Base-by-base conservation (phyloP, 2,329 filamentous ascomycete species). In the Diaporthe citri region DNA sequence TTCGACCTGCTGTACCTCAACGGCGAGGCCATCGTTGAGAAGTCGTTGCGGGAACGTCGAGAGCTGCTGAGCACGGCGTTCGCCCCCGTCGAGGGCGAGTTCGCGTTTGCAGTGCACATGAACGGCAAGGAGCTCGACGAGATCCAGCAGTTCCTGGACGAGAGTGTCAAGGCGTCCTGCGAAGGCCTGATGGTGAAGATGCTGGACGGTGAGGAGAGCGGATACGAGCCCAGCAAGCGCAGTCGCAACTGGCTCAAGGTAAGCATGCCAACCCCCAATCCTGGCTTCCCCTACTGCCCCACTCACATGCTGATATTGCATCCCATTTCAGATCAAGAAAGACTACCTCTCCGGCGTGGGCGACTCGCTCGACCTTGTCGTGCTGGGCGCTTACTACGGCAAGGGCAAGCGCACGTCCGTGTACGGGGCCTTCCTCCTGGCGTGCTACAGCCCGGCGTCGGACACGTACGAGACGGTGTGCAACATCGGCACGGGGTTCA, bases 171-270 rank as follows among this genome's bases (percentile, higher is more conserved):
- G 84, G 95, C 96, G 2, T 97, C 95, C 0, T 99, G 97, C 81
- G 97, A 99, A 86, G 97, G 97, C 15, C 88, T 99, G 71, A 99
- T 99, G 97, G 97, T 99, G 20, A 99, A 99, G 87, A 99, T 99
- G 97, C 86, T 99, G 75, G 96, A 98, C 82, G 97, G 96, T 0
- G 87, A 90, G 9, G 96, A 98, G 84, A 97, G 95, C 79, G 95
- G 94, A 79, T 99, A 99, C 82, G 96, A 98, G 85, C 97, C 97
- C 28, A 97, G 95, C 80, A 98, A 97, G 83, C 93, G 97, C 78
- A 97, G 95, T 84, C 94, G 97, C 75, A 99, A 99, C 82, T 99
- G 97, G 97, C 93, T 99, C 78, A 99, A 99, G 89, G 93, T 94
- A 87, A 80, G 82, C 46, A 55, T 17, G 17, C 15, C 28, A 20